Evolutionary conservation across 805 yeast species (phyloP).

Genomic region (Zygosaccharomyces pseudorouxii): DNA sequence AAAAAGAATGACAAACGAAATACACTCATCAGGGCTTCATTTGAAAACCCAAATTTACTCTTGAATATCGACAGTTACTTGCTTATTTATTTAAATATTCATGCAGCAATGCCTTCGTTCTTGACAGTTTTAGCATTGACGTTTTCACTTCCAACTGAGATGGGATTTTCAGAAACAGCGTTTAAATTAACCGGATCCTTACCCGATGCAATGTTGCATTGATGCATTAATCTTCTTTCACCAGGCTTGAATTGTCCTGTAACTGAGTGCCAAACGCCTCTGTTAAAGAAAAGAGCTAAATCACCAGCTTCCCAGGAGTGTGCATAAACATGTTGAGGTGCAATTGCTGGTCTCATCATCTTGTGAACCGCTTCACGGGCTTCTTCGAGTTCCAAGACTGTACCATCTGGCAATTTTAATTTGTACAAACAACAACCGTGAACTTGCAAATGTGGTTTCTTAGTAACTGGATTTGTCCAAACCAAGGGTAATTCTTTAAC

Average conservation of each 20-base stretch:
- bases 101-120: conserved; percentile 3
- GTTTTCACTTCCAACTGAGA: background rate
- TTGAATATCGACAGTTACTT: background rate
- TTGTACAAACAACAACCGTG: conserved; percentile 84
- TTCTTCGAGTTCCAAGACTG: conserved; percentile 57
- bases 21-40: too few relatives aligned
- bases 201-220: conserved; percentile 86
- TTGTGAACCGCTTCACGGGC: conserved; percentile 69
- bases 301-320: conserved; percentile 85
- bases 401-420: conserved; percentile 52
- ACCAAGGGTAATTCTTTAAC: conserved; percentile 77
- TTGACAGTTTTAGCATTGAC: background rate
- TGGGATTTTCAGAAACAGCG: background rate
- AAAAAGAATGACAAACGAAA: too few relatives aligned
- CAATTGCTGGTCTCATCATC: conserved; percentile 80
- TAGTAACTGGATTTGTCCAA: conserved; percentile 89
- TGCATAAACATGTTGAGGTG: conserved; percentile 68
- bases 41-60: background rate
- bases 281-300: conserved; percentile 77
- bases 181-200: conserved; percentile 48
- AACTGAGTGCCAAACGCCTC: conserved; percentile 90
- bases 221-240: conserved; percentile 85
- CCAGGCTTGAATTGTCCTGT: conserved; percentile 81
- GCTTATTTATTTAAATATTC: background rate
- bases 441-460: conserved; percentile 75